phyloP scores from a whole-genome alignment of 1,139 yeast species.

The Suhomyces kunorum region DNA sequence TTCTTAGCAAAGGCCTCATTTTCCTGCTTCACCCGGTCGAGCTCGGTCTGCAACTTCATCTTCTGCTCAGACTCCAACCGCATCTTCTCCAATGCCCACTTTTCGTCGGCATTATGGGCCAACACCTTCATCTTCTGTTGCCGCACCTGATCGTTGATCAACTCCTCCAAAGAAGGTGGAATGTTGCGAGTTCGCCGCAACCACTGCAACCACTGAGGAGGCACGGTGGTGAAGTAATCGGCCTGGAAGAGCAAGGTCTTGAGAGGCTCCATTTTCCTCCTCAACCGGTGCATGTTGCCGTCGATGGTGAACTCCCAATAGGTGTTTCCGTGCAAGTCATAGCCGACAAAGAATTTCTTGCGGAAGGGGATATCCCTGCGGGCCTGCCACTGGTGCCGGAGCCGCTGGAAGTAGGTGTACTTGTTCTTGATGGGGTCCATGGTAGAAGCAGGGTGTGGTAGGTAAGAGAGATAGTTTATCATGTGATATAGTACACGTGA shows the following conservation, averaged over 20 bases:
- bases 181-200: conserved; percentile 60
- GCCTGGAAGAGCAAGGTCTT: conserved; percentile 43
- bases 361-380: conserved; percentile 67
- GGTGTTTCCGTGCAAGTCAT: conserved; percentile 78
- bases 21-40: conserved; percentile 31
- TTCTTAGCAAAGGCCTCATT: conserved; percentile 18
- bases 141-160: conserved; percentile 58
- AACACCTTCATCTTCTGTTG: conserved; percentile 55
- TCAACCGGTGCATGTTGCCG: conserved; percentile 45
- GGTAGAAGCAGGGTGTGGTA: background rate
- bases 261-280: conserved; percentile 54
- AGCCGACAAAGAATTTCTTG: conserved; percentile 59
- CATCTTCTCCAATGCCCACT: conserved; percentile 51
- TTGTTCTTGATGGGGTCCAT: conserved; percentile 33
- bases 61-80: conserved; percentile 37
- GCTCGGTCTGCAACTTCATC: conserved; percentile 35
- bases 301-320: conserved; percentile 76
- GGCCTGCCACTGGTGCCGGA: conserved; percentile 61
- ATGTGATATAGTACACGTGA: conserved; percentile 1
- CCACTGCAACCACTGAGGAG: conserved; percentile 86
- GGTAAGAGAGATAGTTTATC: background rate
- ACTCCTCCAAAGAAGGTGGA: conserved; percentile 65
- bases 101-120: conserved; percentile 61
- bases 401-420: conserved; percentile 44
- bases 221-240: conserved; percentile 52